Percentiles rank a stretch among this genome's conserved stretches.
Conservation (phyloP, 805 yeast species). For the Saccharomycopsis sp. region DNA sequence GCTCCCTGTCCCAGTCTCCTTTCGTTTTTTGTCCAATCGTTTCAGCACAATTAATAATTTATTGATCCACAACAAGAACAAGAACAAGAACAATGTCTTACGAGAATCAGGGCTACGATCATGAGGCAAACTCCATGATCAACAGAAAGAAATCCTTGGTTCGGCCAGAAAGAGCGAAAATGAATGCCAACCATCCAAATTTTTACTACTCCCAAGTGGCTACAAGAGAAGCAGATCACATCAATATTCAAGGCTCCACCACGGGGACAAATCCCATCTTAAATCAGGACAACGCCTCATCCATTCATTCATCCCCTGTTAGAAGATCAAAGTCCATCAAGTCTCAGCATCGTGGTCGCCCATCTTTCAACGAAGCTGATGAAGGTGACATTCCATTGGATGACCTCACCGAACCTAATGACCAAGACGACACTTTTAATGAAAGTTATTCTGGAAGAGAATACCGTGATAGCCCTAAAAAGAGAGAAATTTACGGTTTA, state of each 20-base stretch:
- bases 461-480: constrained; percentile 12
- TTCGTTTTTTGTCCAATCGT: too few relatives aligned
- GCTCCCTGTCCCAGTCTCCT: too few relatives aligned
- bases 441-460: too few relatives aligned
- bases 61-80: too few relatives aligned
- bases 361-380: background rate
- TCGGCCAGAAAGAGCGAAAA: constrained; percentile 70
- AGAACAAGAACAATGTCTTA: too few relatives aligned
- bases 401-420: background rate
- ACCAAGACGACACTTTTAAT: background rate
- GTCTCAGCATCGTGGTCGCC: constrained; percentile 14
- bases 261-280: constrained; percentile 59
- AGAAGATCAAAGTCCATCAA: constrained; percentile 13
- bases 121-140: constrained; percentile 22
- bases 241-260: constrained; percentile 55
- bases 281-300: constrained; percentile 15
- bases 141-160: constrained; percentile 61
- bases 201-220: constrained; percentile 71
- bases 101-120: too few relatives aligned
- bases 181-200: constrained; percentile 60
- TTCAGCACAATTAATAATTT: too few relatives aligned
- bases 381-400: constrained; percentile 2
- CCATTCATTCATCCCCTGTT: constrained; percentile 16
- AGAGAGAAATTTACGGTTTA: constrained; percentile 44
- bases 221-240: constrained; percentile 49